These are phyloP conservation scores for Alternaria ethzedia DNA, from an alignment of 2,329 filamentous ascomycete species.

Conservation along the genomic window DNA sequence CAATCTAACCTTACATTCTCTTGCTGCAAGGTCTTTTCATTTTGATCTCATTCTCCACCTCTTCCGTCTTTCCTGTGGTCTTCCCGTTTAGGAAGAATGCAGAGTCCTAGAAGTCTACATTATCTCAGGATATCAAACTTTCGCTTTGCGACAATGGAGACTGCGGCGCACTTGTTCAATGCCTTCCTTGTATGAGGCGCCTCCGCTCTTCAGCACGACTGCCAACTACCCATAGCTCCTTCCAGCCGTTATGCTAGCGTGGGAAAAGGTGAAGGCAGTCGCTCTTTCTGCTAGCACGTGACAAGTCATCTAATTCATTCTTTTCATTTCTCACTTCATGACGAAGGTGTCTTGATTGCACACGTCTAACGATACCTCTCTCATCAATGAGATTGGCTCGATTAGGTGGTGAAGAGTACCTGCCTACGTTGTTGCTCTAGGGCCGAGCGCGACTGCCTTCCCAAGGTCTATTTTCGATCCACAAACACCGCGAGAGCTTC, in stretches of 20 bases:
- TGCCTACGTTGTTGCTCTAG: slow-evolving; percentile 1
- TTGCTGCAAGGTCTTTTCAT: background rate
- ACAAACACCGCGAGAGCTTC: background rate
- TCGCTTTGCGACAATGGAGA: no score
- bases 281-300: background rate
- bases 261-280: background rate
- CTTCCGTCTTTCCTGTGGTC: background rate
- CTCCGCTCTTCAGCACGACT: background rate
- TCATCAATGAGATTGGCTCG: background rate
- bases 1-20: background rate
- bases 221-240: background rate
- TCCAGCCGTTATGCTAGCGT: background rate
- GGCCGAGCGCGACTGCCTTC: slow-evolving; percentile 1
- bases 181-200: background rate
- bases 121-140: background rate
- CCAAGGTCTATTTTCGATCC: background rate
- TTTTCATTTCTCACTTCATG: background rate
- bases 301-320: background rate
- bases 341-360: background rate
- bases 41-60: background rate
- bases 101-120: background rate
- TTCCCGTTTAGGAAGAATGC: background rate
- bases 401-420: background rate
- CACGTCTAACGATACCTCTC: background rate
- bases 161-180: background rate